Evolutionary conservation across 169 alveolate species (phyloP), one percentile per base, ranked within the genome.

Genomic region (Cryptosporidium muris): DNA sequence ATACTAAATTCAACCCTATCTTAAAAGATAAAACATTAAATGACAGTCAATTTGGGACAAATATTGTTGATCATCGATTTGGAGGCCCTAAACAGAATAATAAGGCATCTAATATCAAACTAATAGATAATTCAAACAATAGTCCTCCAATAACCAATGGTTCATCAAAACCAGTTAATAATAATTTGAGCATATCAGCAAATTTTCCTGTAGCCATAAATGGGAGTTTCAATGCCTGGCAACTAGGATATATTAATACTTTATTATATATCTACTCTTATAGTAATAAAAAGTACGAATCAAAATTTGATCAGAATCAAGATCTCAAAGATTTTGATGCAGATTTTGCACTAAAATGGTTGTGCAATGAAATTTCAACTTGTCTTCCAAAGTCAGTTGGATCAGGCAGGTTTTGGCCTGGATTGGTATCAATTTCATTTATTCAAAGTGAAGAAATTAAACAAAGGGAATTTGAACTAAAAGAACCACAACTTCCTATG

Each of bases 351-450:
- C 16, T 74, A 1, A 58, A 74, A 14, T 74, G 85, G 68, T 38
- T 74, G 2, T 74, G 85, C 38, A 34, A 66, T 2, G 85, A 74
- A 36, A 34, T 74, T 25, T 40, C 67, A n/a, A 58, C 85, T 11
- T 40, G 60, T 42, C 34, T 74, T 54, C 85, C 85, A 38, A 48
- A 58, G 43, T 74, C 85, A 4, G 85, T 52, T 11, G 67, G 85
- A 16, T 47, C 85, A 3, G 85, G 85, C 2, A 56, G 64, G 25
- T 74, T 74, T 60, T 74, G 85, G 85, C 85, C 85, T 16, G 85
- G 85, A 2, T 64, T 58, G 62, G 51, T 63, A 12, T 58, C 52
- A 2, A 62, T 74, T 43, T 58, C 45, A 40, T 43, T 74, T 4
- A 64, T 74, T 42, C 85, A 74, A 58, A 74, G 9, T 49, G 85